phyloP scores from a whole-genome alignment of 78 protist genomes.

The Dictyostelium intermedium region DNA sequence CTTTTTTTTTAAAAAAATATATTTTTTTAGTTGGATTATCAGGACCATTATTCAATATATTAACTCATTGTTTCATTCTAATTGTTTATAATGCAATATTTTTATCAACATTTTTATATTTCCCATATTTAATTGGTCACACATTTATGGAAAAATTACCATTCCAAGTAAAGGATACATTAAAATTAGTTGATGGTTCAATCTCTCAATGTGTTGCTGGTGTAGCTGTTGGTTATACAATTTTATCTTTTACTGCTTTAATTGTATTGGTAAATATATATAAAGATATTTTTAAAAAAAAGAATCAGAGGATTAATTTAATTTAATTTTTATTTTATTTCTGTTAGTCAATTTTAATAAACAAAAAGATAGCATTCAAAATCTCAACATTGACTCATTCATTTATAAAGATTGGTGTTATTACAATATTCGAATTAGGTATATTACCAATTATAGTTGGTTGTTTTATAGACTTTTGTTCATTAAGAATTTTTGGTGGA shows the following conservation, averaged over 20 bases:
- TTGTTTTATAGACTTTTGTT: slow-evolving; percentile 11
- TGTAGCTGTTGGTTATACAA: slow-evolving; percentile 20
- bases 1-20: background rate
- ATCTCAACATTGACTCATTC: slow-evolving; percentile 22
- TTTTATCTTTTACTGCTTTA: slow-evolving; percentile 1
- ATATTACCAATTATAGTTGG: slow-evolving; percentile 49
- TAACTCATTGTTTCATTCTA: slow-evolving; percentile 16
- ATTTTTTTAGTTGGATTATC: slow-evolving; percentile 43
- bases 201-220: slow-evolving; percentile 3
- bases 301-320: background rate
- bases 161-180: background rate
- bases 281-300: background rate
- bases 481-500: slow-evolving; percentile 48
- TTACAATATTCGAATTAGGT: slow-evolving; percentile 6
- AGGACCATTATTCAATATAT: slow-evolving; percentile 47
- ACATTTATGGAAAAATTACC: background rate
- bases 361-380: slow-evolving; percentile 1
- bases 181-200: background rate
- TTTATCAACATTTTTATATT: slow-evolving; percentile 27
- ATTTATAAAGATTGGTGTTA: slow-evolving; percentile 28
- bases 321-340: background rate
- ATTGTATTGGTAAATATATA: slow-evolving; percentile 32
- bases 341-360: slow-evolving; percentile 35
- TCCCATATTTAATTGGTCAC: slow-evolving; percentile 46
- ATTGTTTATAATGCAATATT: slow-evolving; percentile 18